Base-by-base conservation (phyloP, 192 early-diverging fungal species). In the Entomortierella chlamydospora region DNA sequence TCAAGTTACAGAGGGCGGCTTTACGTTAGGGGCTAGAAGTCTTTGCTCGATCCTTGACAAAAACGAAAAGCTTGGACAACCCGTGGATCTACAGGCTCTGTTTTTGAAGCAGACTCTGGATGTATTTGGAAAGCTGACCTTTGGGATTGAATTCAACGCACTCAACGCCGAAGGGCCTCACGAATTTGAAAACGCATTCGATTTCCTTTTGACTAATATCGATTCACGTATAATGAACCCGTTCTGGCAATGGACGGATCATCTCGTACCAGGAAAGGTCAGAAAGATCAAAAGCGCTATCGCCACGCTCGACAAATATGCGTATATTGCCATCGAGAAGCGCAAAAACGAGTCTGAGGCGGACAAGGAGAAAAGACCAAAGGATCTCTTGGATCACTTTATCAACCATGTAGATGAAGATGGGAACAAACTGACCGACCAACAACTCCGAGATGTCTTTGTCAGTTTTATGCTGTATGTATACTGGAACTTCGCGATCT, bases 151-250 rank as follows among this genome's bases (percentile, higher is more conserved):
- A 8, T 70, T 79, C 39, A 53, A 70, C 7, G 23, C 76, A 0
- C 47, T 79, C 30, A 37, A 20, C 0, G 30, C 50, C 11, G 67
- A 70, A 13, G 67, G 61, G 0, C 62, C 76, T 20, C 52, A 79
- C 34, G 76, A 79, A 51, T 79, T 79, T 79, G 88, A 84, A 0
- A 71, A 52, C 10, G 73, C 88, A 11, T 91, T 90, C 66, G 89
- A 90, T 73, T 72, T 64, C 28, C 56, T 81, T 23, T 87, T 87
- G 70, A 43, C 57, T 25, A 61, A 47, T 15, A 64, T 78, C 4
- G 57, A 67, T 28, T 22, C 39, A 10, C 66, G 83, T 5, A 34
- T 82, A 0, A 12, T 71, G 13, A 74, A 79, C 47, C 65, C 68
- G 9, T 69, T 81, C 2, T 81, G 82, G 81, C 60, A 62, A 22